A percentile compares a stretch with the other conserved stretches of the same genome.
Evolutionary conservation across 495 filamentous ascomycete genomes (phyloP).

Genomic region (Hypoxylon subgilvum): DNA sequence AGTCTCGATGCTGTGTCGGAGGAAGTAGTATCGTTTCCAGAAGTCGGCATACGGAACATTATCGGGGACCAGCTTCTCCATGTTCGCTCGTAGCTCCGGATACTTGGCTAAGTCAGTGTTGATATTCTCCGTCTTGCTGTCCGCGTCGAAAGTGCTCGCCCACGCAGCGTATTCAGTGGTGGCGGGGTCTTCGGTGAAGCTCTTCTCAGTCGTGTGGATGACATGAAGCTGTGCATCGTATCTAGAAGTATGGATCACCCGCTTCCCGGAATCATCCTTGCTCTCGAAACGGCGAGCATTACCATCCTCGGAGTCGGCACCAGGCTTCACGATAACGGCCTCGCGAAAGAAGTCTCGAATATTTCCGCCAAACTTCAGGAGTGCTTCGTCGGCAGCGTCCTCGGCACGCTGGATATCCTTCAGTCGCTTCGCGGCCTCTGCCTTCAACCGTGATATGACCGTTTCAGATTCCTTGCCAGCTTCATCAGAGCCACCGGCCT

Average conservation of each 20-base stretch:
- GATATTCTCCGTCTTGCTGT: slow-evolving; percentile 85
- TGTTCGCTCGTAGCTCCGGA: slow-evolving; percentile 82
- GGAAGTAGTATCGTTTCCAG: slow-evolving; percentile 96
- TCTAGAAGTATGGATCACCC: slow-evolving; percentile 89
- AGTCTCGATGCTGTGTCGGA: slow-evolving; percentile 91
- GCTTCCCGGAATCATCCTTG: slow-evolving; percentile 85
- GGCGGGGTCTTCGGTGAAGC: slow-evolving; percentile 81
- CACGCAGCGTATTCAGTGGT: slow-evolving; percentile 77
- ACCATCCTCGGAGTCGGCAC: slow-evolving; percentile 37
- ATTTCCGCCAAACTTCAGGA: slow-evolving; percentile 90
- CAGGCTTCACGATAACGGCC: slow-evolving; percentile 83
- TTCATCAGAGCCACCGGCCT: slow-evolving; percentile 55
- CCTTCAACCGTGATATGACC: slow-evolving; percentile 80
- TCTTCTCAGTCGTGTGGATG: slow-evolving; percentile 83
- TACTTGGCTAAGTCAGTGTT: slow-evolving; percentile 83
- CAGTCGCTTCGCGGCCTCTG: slow-evolving; percentile 81
- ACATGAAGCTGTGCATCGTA: slow-evolving; percentile 96
- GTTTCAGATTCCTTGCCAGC: slow-evolving; percentile 70
- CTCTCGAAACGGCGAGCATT: slow-evolving; percentile 82
- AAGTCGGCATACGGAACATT: slow-evolving; percentile 85
- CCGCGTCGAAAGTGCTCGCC: slow-evolving; percentile 76
- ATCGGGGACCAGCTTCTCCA: slow-evolving; percentile 96
- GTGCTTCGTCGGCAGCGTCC: slow-evolving; percentile 95
- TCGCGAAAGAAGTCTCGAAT: slow-evolving; percentile 89
- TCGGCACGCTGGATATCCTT: slow-evolving; percentile 93